Evolutionary conservation across 1,139 yeast species (phyloP).

Genomic region (Blastobotrys proliferans): DNA sequence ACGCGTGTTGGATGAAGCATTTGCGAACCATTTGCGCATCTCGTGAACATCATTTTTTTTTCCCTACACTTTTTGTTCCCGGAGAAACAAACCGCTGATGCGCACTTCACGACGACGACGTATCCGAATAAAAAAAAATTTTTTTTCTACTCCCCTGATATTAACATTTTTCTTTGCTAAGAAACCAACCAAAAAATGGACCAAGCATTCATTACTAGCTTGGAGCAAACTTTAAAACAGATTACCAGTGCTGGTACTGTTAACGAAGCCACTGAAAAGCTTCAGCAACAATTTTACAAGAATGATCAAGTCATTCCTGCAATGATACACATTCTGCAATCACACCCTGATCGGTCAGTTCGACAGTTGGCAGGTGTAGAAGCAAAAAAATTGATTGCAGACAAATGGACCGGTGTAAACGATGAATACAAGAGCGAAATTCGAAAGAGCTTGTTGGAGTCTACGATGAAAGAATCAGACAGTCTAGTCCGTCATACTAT

Average conservation of each 20-base stretch:
- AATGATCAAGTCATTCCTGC: conserved; percentile 75
- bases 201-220: conserved; percentile 58
- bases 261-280: conserved; percentile 74
- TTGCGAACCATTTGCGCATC: no score
- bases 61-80: no score
- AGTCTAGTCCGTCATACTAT: conserved; percentile 81
- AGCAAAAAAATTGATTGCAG: conserved; percentile 74
- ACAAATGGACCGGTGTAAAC: conserved; percentile 58
- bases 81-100: no score
- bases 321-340: conserved; percentile 73
- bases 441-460: conserved; percentile 61
- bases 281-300: conserved; percentile 71
- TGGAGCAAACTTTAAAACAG: conserved; percentile 75
- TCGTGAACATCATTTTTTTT: no score
- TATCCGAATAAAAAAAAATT: conserved; percentile 3
- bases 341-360: conserved; percentile 55
- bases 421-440: conserved; percentile 41
- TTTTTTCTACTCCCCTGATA: conserved; percentile 6
- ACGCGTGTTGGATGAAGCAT: no score
- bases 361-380: conserved; percentile 92
- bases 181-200: conserved; percentile 50
- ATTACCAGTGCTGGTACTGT: conserved; percentile 78
- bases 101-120: no score
- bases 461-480: conserved; percentile 61
- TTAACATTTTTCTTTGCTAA: no score